These are phyloP conservation scores for Cryptococcus wingfieldii DNA, from an alignment of 1,284 basidiomycete genomes.

Conservation along the genomic window DNA sequence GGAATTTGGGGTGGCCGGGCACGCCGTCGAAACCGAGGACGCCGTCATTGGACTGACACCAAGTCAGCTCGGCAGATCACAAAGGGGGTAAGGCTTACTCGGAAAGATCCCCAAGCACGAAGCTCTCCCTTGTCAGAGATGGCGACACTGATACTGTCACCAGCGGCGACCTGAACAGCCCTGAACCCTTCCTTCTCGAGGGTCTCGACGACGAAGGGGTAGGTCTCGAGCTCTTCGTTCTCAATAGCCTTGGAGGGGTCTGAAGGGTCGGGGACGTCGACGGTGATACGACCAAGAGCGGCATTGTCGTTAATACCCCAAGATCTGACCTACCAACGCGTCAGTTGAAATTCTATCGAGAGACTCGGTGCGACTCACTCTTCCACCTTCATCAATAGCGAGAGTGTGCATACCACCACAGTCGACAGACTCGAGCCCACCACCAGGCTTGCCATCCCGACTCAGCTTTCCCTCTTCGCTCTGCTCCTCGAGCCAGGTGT, in stretches of 20 bases:
- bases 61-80: not conserved
- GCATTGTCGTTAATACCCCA: conserved; percentile 92
- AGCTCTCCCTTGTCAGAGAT: conserved; percentile 72
- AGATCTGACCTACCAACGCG: conserved; percentile 63
- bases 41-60: conserved; percentile 63
- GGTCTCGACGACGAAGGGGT: conserved; percentile 68
- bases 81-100: conserved; percentile 57
- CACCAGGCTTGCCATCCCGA: conserved; percentile 53
- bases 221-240: conserved; percentile 71
- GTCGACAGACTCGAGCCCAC: conserved; percentile 68
- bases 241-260: conserved; percentile 60
- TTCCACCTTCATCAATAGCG: conserved; percentile 76
- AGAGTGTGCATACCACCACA: conserved; percentile 82
- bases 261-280: conserved; percentile 59
- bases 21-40: conserved; percentile 76
- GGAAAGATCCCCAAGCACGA: conserved; percentile 86
- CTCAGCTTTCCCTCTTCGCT: conserved; percentile 45
- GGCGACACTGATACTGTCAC: conserved; percentile 79
- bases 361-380: conserved; percentile 55
- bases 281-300: conserved; percentile 76
- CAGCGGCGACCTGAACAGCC: conserved; percentile 74
- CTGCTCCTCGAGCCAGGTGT: conserved; percentile 49
- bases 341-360: conserved; percentile 1
- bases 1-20: conserved; percentile 46
- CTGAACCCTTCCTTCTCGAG: conserved; percentile 70